A percentile compares a stretch with the other conserved stretches of the same genome.
Evolutionary conservation across 257 asterid genomes (phyloP).

Genomic region (Nicotiana otophora): DNA sequence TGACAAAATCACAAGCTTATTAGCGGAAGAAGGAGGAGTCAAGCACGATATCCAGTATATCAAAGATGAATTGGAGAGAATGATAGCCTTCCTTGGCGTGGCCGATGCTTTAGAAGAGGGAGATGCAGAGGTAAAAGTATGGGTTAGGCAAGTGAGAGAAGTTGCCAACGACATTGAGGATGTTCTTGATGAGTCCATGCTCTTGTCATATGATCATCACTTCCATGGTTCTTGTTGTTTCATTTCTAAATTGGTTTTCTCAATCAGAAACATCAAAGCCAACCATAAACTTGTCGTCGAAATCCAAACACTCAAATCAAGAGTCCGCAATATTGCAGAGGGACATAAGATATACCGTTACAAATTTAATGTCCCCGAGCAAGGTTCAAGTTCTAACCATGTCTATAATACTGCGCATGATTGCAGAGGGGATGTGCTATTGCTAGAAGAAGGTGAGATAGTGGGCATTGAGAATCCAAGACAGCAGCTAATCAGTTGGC

Average conservation of each 20-base stretch:
- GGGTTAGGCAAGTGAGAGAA: slow-evolving; percentile 15
- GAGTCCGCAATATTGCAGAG: slow-evolving; percentile 11
- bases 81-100: slow-evolving; percentile 7
- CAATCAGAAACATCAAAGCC: slow-evolving; percentile 8
- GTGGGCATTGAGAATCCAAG: slow-evolving; percentile 33
- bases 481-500: slow-evolving; percentile 9
- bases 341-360: slow-evolving; percentile 14
- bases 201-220: slow-evolving; percentile 1
- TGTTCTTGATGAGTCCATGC: slow-evolving; percentile 18
- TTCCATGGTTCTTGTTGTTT: slow-evolving; percentile 1
- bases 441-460: slow-evolving; percentile 25
- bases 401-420: not conserved
- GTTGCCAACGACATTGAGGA: slow-evolving; percentile 11
- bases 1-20: slow-evolving; percentile 1
- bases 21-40: not conserved
- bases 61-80: slow-evolving; percentile 8
- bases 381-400: not conserved
- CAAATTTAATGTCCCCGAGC: not conserved
- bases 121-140: slow-evolving; percentile 1
- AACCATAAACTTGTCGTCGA: slow-evolving; percentile 20
- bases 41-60: slow-evolving; percentile 8
- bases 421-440: slow-evolving; percentile 25
- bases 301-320: slow-evolving; percentile 11
- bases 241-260: not conserved
- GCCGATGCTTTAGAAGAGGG: slow-evolving; percentile 12